Evolutionary conservation across 306 rosid genomes (phyloP).

Genomic region (Sicyos edulis): DNA sequence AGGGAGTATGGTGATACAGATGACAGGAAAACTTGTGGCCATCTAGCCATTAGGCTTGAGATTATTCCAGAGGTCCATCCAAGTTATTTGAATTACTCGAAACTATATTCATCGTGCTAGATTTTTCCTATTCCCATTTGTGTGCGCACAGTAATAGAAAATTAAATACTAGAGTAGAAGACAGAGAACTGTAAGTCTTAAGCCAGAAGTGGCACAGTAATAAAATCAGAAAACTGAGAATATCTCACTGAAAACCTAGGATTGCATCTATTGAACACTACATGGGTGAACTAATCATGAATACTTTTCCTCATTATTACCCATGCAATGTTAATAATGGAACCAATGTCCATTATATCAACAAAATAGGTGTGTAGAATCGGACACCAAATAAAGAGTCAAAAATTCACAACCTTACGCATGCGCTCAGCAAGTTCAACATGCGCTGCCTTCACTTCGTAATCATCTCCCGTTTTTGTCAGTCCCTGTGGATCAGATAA

Average conservation of each 20-base stretch:
- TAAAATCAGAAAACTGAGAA: neutral
- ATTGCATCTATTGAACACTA: neutral
- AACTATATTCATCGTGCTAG: neutral
- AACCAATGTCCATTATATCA: neutral
- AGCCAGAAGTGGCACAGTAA: neutral
- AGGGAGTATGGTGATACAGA: neutral
- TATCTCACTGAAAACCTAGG: neutral
- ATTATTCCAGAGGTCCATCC: neutral
- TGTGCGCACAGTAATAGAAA: no score
- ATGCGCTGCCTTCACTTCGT: constrained; percentile 93
- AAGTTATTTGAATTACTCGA: neutral
- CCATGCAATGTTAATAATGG: neutral
- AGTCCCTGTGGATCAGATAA: constrained; percentile 53
- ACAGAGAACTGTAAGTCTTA: neutral
- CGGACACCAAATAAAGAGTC: neutral
- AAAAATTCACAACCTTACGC: constrained; percentile 69
- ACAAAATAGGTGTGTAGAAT: neutral
- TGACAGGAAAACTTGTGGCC: neutral
- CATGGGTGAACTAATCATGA: neutral
- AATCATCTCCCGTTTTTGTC: constrained; percentile 95
- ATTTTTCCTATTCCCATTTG: neutral
- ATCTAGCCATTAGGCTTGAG: neutral
- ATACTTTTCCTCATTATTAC: neutral
- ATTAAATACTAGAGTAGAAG: neutral
- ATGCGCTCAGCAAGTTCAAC: constrained; percentile 98